These are phyloP conservation scores for Cardamine occulta DNA, from an alignment of 345 rosid species.

Conservation along the genomic window DNA sequence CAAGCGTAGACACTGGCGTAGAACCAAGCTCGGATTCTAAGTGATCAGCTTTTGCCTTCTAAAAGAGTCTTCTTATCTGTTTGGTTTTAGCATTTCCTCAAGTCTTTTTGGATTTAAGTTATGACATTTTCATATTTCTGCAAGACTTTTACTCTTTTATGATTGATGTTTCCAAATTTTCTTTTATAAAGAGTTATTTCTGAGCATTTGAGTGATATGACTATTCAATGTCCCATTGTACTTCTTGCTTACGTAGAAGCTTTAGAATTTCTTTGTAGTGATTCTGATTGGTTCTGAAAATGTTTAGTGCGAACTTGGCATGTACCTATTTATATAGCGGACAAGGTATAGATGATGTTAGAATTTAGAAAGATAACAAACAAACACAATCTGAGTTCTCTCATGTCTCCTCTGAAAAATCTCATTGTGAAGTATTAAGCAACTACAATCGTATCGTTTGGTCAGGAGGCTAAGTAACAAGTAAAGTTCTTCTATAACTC, in stretches of 20 bases:
- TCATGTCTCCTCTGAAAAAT: background rate
- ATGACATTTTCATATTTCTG: slow-evolving; percentile 31
- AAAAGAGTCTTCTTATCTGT: background rate
- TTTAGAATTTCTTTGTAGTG: background rate
- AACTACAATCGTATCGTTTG: background rate
- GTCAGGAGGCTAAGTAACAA: background rate
- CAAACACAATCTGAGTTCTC: background rate
- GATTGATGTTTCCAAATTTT: slow-evolving; percentile 14
- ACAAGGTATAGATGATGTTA: background rate
- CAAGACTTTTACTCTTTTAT: slow-evolving; percentile 9
- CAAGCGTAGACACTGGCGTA: slow-evolving; percentile 80
- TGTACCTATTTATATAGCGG: background rate
- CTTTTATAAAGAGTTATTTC: background rate
- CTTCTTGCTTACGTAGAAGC: background rate
- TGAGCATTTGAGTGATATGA: background rate
- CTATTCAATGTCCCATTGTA: background rate
- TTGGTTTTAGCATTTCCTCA: slow-evolving; percentile 24
- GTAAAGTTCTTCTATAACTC: slow-evolving; percentile 41
- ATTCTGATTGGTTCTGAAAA: background rate
- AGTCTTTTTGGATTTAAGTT: slow-evolving; percentile 1
- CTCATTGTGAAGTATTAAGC: background rate
- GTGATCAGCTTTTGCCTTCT: background rate
- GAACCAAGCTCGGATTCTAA: slow-evolving; percentile 66
- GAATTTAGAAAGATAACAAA: background rate
- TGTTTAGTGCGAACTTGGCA: background rate